These are phyloP conservation scores for Phylloboletellus chloephorus DNA, from an alignment of 1,284 basidiomycete species.

Conservation along the genomic window DNA sequence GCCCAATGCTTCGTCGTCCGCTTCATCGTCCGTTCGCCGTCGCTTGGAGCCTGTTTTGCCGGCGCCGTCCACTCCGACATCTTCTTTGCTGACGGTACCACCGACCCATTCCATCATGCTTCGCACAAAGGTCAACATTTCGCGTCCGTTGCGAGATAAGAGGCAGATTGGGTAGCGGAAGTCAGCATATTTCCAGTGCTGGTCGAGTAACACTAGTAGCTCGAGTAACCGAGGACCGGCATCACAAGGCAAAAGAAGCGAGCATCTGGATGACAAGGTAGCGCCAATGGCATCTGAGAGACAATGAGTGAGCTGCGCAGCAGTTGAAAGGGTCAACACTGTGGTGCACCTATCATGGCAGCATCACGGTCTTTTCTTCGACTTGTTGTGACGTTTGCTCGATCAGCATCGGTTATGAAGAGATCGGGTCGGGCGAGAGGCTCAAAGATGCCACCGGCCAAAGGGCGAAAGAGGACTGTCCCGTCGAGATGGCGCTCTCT, in stretches of 20 bases:
- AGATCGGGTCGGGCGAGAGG: conserved; percentile 86
- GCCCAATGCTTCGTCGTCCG: conserved; percentile 68
- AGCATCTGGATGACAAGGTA: conserved; percentile 71
- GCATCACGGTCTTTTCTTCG: conserved; percentile 90
- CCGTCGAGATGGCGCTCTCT: conserved; percentile 94
- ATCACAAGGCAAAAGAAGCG: conserved; percentile 89
- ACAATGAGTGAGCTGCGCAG: conserved; percentile 8
- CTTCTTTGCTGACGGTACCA: conserved; percentile 85
- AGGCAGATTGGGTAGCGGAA: conserved; percentile 86
- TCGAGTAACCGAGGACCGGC: conserved; percentile 92
- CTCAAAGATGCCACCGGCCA: conserved; percentile 77
- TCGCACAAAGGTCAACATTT: conserved; percentile 91
- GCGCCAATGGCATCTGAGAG: conserved; percentile 61
- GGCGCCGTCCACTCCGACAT: conserved; percentile 71
- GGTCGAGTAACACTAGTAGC: conserved; percentile 90
- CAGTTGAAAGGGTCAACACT: background rate
- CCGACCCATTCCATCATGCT: conserved; percentile 99
- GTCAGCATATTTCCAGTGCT: conserved; percentile 91
- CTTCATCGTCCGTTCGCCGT: conserved; percentile 61
- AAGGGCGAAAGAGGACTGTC: conserved; percentile 75
- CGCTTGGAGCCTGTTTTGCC: conserved; percentile 50
- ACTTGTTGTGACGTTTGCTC: conserved; percentile 76
- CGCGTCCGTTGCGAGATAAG: conserved; percentile 83
- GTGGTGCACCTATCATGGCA: conserved; percentile 70
- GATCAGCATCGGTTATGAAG: conserved; percentile 89